Conservation (phyloP, 305 asterid genomes). For the Solanum chacoense region DNA sequence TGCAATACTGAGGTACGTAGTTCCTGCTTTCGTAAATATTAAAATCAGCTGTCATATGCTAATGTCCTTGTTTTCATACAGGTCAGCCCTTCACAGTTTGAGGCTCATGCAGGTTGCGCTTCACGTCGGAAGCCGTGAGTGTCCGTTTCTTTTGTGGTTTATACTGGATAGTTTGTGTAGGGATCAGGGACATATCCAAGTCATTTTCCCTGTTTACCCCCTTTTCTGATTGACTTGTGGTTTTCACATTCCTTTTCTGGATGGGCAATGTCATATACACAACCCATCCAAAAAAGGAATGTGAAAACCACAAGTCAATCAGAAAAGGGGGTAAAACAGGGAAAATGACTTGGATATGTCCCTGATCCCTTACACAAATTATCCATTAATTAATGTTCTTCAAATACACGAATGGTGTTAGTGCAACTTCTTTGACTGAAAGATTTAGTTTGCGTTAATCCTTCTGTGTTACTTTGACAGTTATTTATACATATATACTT, state of each 20-base stretch:
- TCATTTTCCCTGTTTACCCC: not conserved
- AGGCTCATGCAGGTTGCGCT: constrained; percentile 87
- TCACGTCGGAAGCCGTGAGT: constrained; percentile 97
- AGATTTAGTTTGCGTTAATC: not conserved
- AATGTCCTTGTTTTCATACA: constrained; percentile 16
- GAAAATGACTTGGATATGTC: not conserved
- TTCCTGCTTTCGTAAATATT: not conserved
- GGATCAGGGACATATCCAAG: not conserved
- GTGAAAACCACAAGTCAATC: not conserved
- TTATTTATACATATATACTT: constrained; percentile 66
- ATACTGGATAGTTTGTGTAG: not conserved
- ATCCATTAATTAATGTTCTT: not conserved
- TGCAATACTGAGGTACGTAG: constrained; percentile 60
- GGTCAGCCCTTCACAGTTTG: constrained; percentile 93
- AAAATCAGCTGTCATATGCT: not conserved
- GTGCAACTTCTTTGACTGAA: not conserved
- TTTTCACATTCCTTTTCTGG: not conserved
- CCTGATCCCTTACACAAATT: not conserved
- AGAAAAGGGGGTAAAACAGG: not conserved
- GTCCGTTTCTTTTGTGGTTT: not conserved
- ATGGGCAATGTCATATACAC: not conserved
- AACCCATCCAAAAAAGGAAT: not conserved
- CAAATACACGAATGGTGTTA: not conserved
- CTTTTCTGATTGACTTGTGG: not conserved
- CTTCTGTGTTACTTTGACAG: constrained; percentile 32